These are phyloP conservation scores for Picea mariana DNA, from an alignment of 83 land plant genomes.

Conservation along the genomic window DNA sequence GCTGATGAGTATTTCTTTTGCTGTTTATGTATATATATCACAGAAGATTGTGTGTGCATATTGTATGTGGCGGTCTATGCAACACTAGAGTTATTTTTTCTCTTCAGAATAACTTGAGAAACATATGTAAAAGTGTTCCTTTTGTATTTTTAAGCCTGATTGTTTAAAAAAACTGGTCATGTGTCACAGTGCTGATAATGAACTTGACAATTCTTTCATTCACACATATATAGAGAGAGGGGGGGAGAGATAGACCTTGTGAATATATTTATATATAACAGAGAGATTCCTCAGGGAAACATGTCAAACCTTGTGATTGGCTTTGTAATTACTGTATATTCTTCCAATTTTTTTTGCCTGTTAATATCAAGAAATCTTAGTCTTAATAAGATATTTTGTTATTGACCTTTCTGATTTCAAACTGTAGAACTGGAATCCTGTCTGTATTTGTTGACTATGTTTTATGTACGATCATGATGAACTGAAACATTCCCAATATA, in stretches of 20 bases:
- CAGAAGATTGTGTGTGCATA: constrained; percentile 92
- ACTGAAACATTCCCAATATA: too few species aligned
- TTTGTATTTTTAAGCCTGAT: not conserved
- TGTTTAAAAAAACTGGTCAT: not conserved
- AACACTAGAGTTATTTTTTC: not conserved
- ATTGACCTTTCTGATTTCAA: too few species aligned
- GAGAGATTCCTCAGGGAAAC: not conserved
- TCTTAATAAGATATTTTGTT: too few species aligned
- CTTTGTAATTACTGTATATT: not conserved
- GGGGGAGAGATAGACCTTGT: too few species aligned
- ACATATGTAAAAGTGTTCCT: not conserved
- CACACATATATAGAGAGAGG: too few species aligned
- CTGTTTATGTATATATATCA: constrained; percentile 90
- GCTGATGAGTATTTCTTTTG: constrained; percentile 93
- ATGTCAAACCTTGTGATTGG: not conserved
- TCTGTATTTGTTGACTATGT: too few species aligned
- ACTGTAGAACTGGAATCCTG: too few species aligned
- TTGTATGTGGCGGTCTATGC: constrained; percentile 58
- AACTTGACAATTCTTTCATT: too few species aligned
- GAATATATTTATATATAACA: too few species aligned
- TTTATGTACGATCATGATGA: too few species aligned
- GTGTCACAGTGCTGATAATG: not conserved
- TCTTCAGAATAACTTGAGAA: not conserved
- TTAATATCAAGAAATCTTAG: not conserved
- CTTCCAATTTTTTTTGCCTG: not conserved